Percentiles rank a stretch among this genome's conserved stretches.
phyloP scores from a whole-genome alignment of 2,329 filamentous ascomycete genomes.

The Graphium sp. region DNA sequence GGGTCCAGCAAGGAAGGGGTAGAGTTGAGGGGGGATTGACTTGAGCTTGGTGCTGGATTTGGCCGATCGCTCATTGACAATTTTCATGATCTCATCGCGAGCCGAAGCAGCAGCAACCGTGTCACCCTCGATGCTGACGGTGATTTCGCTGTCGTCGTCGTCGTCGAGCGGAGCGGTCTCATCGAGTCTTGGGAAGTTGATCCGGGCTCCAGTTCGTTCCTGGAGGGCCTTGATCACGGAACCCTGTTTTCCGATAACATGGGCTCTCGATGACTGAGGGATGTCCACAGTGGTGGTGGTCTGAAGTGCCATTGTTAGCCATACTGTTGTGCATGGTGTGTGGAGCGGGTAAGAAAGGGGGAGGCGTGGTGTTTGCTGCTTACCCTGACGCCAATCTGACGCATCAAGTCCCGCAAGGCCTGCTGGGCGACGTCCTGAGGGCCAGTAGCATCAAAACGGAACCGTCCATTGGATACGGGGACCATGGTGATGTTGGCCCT shows the following conservation, averaged over 20 bases:
- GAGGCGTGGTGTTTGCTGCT: too few relatives aligned
- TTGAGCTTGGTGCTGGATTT: constrained; percentile 69
- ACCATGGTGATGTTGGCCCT: constrained; percentile 72
- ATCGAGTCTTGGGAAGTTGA: constrained; percentile 75
- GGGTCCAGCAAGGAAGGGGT: constrained; percentile 81
- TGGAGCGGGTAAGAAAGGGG: too few relatives aligned
- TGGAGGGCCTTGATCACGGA: constrained; percentile 80
- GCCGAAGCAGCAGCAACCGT: constrained; percentile 74
- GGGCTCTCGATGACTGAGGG: constrained; percentile 55
- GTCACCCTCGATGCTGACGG: constrained; percentile 84
- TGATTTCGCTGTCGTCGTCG: constrained; percentile 70
- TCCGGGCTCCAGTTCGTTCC: constrained; percentile 75
- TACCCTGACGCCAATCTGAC: constrained; percentile 75
- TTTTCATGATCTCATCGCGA: constrained; percentile 67
- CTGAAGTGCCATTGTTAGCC: too few relatives aligned
- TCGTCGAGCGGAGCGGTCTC: constrained; percentile 39
- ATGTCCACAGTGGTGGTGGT: constrained; percentile 6
- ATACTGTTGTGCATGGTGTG: too few relatives aligned
- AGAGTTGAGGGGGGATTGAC: constrained; percentile 79
- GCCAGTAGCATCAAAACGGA: constrained; percentile 74
- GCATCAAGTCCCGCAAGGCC: constrained; percentile 76
- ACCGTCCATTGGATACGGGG: constrained; percentile 50
- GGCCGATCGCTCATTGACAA: constrained; percentile 71
- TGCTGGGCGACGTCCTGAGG: constrained; percentile 71
- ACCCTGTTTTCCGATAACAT: constrained; percentile 87